Conservation (phyloP, 768 basidiomycete species). For the Krasilnikovozyma curviuscula region DNA sequence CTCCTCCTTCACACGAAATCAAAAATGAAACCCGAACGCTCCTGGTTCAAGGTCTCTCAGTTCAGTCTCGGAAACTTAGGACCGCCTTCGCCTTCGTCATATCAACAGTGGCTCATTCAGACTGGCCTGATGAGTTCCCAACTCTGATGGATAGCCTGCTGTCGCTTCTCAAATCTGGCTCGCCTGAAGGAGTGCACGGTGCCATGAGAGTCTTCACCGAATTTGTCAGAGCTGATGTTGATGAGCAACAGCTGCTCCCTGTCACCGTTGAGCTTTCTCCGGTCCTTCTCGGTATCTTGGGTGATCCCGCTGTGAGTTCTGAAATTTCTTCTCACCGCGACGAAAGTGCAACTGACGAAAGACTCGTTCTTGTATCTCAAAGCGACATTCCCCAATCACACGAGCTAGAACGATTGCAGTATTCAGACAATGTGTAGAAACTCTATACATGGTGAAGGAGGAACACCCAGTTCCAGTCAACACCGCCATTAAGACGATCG, state of each 20-base stretch:
- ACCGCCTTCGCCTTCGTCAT: conserved; percentile 64
- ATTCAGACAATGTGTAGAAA: conserved; percentile 72
- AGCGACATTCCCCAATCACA: conserved; percentile 59
- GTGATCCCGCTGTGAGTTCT: conserved; percentile 43
- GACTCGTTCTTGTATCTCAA: neutral
- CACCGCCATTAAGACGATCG: conserved; percentile 55
- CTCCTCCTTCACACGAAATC: conserved; percentile 32
- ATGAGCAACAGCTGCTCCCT: conserved; percentile 85
- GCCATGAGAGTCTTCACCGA: conserved; percentile 92
- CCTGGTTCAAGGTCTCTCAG: conserved; percentile 67
- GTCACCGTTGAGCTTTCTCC: conserved; percentile 77
- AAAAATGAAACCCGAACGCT: conserved; percentile 59
- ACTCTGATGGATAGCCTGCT: conserved; percentile 62
- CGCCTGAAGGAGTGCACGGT: conserved; percentile 65
- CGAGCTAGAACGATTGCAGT: conserved; percentile 69
- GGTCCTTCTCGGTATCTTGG: conserved; percentile 59
- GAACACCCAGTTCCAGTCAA: conserved; percentile 72
- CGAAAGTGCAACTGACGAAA: neutral
- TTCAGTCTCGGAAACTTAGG: conserved; percentile 68
- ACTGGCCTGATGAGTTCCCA: conserved; percentile 96
- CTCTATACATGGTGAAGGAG: conserved; percentile 87
- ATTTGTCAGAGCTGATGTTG: conserved; percentile 60
- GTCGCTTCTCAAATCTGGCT: conserved; percentile 49
- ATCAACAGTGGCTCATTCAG: conserved; percentile 70
- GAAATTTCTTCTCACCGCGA: neutral